Evolutionary conservation across 371 early-diverging fungal genomes (phyloP), one percentile per base, ranked within the genome.

Genomic region (Zopfochytrium polystomum): DNA sequence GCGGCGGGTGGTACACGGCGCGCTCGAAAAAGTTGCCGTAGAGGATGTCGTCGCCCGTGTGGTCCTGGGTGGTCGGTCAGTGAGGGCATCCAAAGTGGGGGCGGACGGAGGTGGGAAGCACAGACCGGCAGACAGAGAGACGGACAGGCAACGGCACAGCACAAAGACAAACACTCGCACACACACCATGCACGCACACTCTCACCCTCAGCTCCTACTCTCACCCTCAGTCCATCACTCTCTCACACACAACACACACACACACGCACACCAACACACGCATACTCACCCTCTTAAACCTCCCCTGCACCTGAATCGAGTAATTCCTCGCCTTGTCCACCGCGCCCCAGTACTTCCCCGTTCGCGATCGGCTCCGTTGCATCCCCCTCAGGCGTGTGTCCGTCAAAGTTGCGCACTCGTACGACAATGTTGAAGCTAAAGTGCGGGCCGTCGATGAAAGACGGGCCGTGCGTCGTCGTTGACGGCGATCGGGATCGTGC

Each of bases 401-500:
- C 38, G 38, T 38, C 38, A 18, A 38, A 38, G 38, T 38, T 38
- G 38, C 38, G 38, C 38, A 38, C 38, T 11, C 38, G 38, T 18
- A 38, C 38, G 11, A 38, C 38, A 18, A 38, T 38, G 38, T 18
- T 7, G 11, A 38, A 11, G 38, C 11, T 38, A 7, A 18, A 7
- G 11, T 11, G 38, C 38, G 38, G 38, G 18, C 38, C 18, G 38
- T 38, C 38, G 38, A 38, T n/a, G 38, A 7, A 38, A 7, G 11
- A 38, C 38, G 38, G 38, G 38, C 38, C 38, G 38, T 18, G 38
- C 38, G 38, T 38, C 38, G 38, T 38, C 38, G 18, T 38, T 38
- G 38, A 38, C 38, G 38, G 38, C 38, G 38, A 38, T 18, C 11
- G 18, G 38, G 38, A 7, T 7, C 38, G 38, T 18, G 38, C 38